A percentile compares a stretch with the other conserved stretches of the same genome.
Evolutionary conservation across 805 yeast genomes (phyloP).

Genomic region (Naumovozyma baii): DNA sequence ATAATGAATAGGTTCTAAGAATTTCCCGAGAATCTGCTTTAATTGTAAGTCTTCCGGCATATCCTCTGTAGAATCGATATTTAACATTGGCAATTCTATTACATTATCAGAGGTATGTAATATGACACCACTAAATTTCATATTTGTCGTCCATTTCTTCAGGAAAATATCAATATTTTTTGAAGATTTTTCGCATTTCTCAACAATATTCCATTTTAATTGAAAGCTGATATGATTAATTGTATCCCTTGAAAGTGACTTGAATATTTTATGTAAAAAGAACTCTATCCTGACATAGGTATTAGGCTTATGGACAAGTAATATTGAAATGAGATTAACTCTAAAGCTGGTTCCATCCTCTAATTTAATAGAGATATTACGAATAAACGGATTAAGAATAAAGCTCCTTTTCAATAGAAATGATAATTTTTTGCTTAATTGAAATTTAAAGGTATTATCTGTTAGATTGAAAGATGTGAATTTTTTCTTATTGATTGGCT

Average conservation of each 20-base stretch:
- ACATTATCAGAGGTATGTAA: slow-evolving; percentile 6
- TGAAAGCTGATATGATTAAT: slow-evolving; percentile 15
- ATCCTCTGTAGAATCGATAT: not conserved
- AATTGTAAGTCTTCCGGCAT: not conserved
- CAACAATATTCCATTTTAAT: slow-evolving; percentile 7
- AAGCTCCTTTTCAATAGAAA: slow-evolving; percentile 9
- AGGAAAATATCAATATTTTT: slow-evolving; percentile 5
- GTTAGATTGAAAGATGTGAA: slow-evolving; percentile 1
- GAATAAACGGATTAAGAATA: slow-evolving; percentile 10
- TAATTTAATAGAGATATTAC: slow-evolving; percentile 5
- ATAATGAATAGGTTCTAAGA: slow-evolving; percentile 2
- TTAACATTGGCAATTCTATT: no score
- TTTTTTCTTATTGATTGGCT: not conserved
- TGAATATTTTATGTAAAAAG: slow-evolving; percentile 14
- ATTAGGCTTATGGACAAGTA: slow-evolving; percentile 10
- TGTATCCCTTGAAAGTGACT: slow-evolving; percentile 8
- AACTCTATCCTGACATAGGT: slow-evolving; percentile 12
- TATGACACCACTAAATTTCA: slow-evolving; percentile 15
- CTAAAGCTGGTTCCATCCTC: slow-evolving; percentile 6
- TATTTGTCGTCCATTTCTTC: slow-evolving; percentile 14
- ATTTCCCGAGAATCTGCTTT: not conserved
- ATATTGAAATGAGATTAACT: slow-evolving; percentile 13
- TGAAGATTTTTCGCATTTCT: not conserved
- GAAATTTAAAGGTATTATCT: slow-evolving; percentile 7
- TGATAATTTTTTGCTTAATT: slow-evolving; percentile 5